Evolutionary conservation across 2,329 filamentous ascomycete species (phyloP).

Genomic region (Fusarium cyanostomum): DNA sequence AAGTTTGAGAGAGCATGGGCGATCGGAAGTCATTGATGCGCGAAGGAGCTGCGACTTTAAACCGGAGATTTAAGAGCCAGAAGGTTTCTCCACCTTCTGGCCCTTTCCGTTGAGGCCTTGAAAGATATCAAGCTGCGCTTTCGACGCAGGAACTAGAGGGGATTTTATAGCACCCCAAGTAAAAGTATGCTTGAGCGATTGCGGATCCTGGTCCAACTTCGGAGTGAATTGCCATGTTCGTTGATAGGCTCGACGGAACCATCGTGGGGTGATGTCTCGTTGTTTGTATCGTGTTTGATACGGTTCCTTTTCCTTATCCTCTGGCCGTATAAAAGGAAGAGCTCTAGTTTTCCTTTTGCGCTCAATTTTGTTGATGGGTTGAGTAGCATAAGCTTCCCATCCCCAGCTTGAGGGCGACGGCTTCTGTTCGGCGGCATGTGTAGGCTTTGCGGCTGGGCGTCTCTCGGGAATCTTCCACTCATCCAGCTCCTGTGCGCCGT

Average conservation of each 20-base stretch:
- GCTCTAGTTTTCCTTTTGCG: conserved; percentile 44
- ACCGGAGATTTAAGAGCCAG: background rate
- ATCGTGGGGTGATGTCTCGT: conserved; percentile 50
- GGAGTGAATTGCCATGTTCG: conserved; percentile 57
- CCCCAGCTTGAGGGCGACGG: conserved; percentile 44
- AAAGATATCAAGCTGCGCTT: conserved; percentile 57
- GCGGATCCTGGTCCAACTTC: conserved; percentile 50
- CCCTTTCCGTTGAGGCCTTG: conserved; percentile 53
- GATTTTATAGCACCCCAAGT: conserved; percentile 56
- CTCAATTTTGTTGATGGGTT: conserved; percentile 53
- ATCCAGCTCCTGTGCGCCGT: conserved; percentile 50
- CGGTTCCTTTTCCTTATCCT: conserved; percentile 48
- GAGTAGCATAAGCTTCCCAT: conserved; percentile 55
- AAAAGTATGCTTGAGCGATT: conserved; percentile 48
- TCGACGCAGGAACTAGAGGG: conserved; percentile 44
- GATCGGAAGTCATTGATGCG: background rate
- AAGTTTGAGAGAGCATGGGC: background rate
- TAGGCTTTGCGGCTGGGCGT: conserved; percentile 34
- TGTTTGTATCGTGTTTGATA: conserved; percentile 48
- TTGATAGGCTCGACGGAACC: conserved; percentile 59
- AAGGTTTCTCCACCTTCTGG: conserved; percentile 5
- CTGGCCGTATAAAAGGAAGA: conserved; percentile 35
- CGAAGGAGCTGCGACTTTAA: background rate
- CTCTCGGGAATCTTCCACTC: conserved; percentile 52
- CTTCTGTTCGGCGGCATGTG: background rate